Base-by-base conservation (phyloP, 2,329 filamentous ascomycete species). In the Aspergillus fumigatus region DNA sequence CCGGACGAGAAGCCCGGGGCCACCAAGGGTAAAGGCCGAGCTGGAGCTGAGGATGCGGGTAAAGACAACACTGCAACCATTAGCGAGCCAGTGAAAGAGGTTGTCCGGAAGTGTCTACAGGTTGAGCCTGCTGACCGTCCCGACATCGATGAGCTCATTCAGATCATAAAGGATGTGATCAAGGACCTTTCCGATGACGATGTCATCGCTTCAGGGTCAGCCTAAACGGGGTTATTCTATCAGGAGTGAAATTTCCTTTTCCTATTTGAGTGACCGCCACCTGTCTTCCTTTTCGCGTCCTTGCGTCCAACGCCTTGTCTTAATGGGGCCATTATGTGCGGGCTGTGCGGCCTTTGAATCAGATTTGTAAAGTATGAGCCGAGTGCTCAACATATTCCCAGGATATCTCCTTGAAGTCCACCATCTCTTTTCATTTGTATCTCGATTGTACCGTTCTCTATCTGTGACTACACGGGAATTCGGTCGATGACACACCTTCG, bases 71-170 rank as follows among this genome's bases (percentile, higher is more conserved):
- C 82, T 10, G 76, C 80, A 23, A 76, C 73, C 1, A 92, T 97
- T 57, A 92, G 89, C 63, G 90, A 93, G 52, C 81, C 84, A 1
- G 90, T 97, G 48, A 88, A 93, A 72, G 88, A 96, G 58, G 84
- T 99, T 11, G 93, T 99, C 53, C 82, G 92, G 70, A 87, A 83
- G 70, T 99, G 94, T 75, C 78, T 99, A 69, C 84, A 80, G 65
- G 89, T 97, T 27, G 94, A 99, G 77, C 89, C 93, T 0, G 83
- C 82, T 3, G 93, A 97, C 71, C 80, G 94, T 62, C 94, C 94
- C 17, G 89, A 95, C 74, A 88, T 96, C 58, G 85, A 91, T 65
- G 87, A 94, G 75, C 76, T 97, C 72, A 94, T 95, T 64, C 76
- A 78, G 48, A 82, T 94, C 71, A 86, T 96, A n/a, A 84, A 92